Evolutionary conservation across 352 stramenopile species (phyloP), one percentile per base, ranked within the genome.

Genomic region (Pythium apleroticum): DNA sequence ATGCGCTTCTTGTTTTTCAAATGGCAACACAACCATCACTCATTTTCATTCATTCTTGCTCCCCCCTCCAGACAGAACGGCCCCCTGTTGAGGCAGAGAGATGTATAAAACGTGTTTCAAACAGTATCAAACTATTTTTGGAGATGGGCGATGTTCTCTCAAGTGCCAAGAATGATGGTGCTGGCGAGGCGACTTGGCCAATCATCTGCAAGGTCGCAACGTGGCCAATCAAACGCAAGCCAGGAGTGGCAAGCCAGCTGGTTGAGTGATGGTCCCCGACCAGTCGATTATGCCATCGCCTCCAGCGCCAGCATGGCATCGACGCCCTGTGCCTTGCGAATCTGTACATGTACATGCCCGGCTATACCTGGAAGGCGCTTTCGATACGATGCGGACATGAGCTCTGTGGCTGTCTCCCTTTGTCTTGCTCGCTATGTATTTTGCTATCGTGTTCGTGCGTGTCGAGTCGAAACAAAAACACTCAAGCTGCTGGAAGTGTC

Each of bases 1-100:
- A 68, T 72, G 59, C 60, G 65, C 65, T 72, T 55, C 66, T 68
- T 39, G 66, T 66, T 74, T 75, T 69, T 73, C 66, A 71, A 73
- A 73, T 73, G 71, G 71, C 71, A 77, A 74, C 71, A 72, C 71
- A 63, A 77, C 71, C 63, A 77, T 71, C 71, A 77, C 66, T 77
- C 67, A 68, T 71, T 75, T 68, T 73, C 71, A 73, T 75, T 75
- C 71, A 77, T 71, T 77, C 71, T 75, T 52, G 63, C 57, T 52
- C 31, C 35, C 57, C 22, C 27, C 52, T 33, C 22, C 43, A 59
- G 39, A 25, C 20, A 28, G 50, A 52, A 50, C 45, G 15, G 35
- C 31, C 56, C 63, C 56, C 63, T 57, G 22, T 30, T 24, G 52
- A 27, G 45, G 49, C 60, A 15, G 49, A 62, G 48, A 33, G 35